Percentiles rank a stretch among this genome's conserved stretches.
phyloP scores from a whole-genome alignment of 1,139 yeast species.

The Ogataea hybrid region DNA sequence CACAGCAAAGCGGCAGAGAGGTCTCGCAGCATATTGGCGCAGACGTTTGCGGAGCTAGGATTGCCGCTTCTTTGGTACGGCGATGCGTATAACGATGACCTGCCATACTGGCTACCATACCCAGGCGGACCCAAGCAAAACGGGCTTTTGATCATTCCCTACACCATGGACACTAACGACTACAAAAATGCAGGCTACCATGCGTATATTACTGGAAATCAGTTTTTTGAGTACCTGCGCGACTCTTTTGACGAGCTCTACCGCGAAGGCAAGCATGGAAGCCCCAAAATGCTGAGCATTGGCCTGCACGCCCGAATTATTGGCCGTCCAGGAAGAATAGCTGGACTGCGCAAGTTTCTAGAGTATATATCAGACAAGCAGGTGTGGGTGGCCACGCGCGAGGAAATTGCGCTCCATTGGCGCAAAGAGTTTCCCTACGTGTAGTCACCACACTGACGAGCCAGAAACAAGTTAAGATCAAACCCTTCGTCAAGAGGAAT shows the following conservation, averaged over 20 bases:
- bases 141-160: constrained; percentile 37
- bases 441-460: constrained; percentile 2
- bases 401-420: constrained; percentile 36
- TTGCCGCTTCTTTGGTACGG: constrained; percentile 35
- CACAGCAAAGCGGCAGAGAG: constrained; percentile 34
- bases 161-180: constrained; percentile 36
- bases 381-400: constrained; percentile 39
- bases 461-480: constrained; percentile 11
- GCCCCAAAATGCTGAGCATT: constrained; percentile 32
- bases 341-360: constrained; percentile 36
- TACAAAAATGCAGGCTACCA: constrained; percentile 27
- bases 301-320: constrained; percentile 38
- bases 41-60: constrained; percentile 33
- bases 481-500: constrained; percentile 16
- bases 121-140: constrained; percentile 31
- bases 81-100: constrained; percentile 36
- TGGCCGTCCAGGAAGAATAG: constrained; percentile 38
- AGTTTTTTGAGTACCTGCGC: constrained; percentile 29
- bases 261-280: constrained; percentile 32
- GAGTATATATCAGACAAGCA: constrained; percentile 34
- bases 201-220: constrained; percentile 14
- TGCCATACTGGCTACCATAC: constrained; percentile 36
- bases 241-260: constrained; percentile 37
- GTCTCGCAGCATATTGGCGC: constrained; percentile 33
- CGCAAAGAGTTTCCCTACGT: constrained; percentile 27